Percentiles rank a stretch among this genome's conserved stretches.
Conservation (phyloP, 495 filamentous ascomycete genomes). For the Cladorrhinum samala region DNA sequence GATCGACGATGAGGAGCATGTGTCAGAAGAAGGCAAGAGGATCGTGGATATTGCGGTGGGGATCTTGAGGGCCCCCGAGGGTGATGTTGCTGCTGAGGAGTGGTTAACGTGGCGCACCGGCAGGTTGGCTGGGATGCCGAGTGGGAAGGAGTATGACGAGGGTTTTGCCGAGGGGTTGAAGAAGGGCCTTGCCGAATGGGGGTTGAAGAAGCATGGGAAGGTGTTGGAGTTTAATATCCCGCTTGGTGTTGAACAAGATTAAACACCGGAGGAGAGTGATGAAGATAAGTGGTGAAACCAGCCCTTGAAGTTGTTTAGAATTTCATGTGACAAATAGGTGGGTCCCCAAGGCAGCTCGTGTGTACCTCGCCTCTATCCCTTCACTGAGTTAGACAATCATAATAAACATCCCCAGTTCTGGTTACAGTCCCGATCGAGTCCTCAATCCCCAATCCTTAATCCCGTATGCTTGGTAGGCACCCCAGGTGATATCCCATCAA, state of each 20-base stretch:
- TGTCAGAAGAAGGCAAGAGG: conserved; percentile 8
- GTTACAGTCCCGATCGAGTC: too few species aligned
- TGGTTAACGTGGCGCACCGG: conserved; percentile 32
- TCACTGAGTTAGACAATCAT: too few species aligned
- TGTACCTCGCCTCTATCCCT: too few species aligned
- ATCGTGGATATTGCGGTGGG: conserved; percentile 51
- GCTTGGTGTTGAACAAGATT: too few species aligned
- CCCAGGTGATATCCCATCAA: background rate
- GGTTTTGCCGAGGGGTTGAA: conserved; percentile 21
- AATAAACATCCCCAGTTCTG: too few species aligned
- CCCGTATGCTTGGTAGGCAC: background rate
- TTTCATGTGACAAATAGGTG: too few species aligned
- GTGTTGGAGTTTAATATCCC: conserved; percentile 13
- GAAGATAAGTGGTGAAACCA: too few species aligned
- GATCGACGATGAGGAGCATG: conserved; percentile 6
- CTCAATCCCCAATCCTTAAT: background rate
- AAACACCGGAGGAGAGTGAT: too few species aligned
- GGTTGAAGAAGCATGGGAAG: conserved; percentile 12
- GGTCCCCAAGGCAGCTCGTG: too few species aligned
- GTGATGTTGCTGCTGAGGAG: conserved; percentile 42
- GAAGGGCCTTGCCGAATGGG: conserved; percentile 23
- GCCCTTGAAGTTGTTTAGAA: too few species aligned
- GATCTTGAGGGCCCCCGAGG: conserved; percentile 46
- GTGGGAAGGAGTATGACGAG: conserved; percentile 19
- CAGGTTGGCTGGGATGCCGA: conserved; percentile 12